Conservation (phyloP, 352 stramenopile genomes). For the Phytophthora pseudosyringae region DNA sequence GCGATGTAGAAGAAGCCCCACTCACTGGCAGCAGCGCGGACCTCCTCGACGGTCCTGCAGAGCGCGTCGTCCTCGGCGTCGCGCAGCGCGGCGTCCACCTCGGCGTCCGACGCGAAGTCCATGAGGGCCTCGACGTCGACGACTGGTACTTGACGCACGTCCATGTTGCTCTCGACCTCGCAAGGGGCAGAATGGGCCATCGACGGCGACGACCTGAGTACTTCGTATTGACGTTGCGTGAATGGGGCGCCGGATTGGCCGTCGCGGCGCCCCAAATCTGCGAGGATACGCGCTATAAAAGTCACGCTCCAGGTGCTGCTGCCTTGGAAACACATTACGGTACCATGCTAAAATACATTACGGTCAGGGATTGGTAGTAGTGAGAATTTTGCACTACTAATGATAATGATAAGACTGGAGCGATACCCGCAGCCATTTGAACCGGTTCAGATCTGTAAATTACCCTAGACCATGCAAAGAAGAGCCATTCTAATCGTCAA, state of each 20-base stretch:
- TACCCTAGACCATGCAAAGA: no score
- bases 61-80: slow-evolving; percentile 22
- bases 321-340: no score
- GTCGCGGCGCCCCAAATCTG: neutral
- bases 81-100: slow-evolving; percentile 41
- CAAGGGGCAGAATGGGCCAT: slow-evolving; percentile 12
- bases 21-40: slow-evolving; percentile 46
- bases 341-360: neutral
- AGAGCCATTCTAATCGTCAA: no score
- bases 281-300: slow-evolving; percentile 4
- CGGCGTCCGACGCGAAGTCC: slow-evolving; percentile 36
- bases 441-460: no score
- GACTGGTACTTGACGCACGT: slow-evolving; percentile 49
- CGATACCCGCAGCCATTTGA: no score
- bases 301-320: neutral
- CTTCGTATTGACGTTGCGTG: neutral
- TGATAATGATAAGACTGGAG: no score
- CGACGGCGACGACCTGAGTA: neutral
- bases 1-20: slow-evolving; percentile 96
- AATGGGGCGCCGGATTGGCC: slow-evolving; percentile 4
- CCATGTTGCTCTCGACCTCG: slow-evolving; percentile 22
- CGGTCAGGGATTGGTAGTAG: no score
- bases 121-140: slow-evolving; percentile 66
- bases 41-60: slow-evolving; percentile 48
- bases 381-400: no score